Evolutionary conservation across 768 basidiomycete species (phyloP), one percentile per base, ranked within the genome.

Genomic region (Coprinellus micaceus): DNA sequence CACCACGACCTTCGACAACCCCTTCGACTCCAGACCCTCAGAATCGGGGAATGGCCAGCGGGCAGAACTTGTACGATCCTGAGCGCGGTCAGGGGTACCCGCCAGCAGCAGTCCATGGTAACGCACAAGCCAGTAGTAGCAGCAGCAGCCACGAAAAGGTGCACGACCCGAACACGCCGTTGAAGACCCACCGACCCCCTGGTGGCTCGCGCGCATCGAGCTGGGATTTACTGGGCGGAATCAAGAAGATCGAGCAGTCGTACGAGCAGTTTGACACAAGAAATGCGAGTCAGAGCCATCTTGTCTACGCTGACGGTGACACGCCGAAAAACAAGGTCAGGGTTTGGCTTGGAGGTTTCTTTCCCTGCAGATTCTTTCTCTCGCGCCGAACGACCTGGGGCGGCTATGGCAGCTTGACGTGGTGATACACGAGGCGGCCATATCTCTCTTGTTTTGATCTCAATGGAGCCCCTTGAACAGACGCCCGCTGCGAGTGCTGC

Each of bases 221-320:
- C 66, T 84, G 81, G 82, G 81, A 80, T 64, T 36, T 81, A 45
- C 68, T 80, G 17, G 72, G 70, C 53, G 80, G 80, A 37, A 74
- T 80, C 56, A 75, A 71, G 68, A 81, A 74, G 66, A 68, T 81
- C 25, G 84, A 83, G 60, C 73, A 79, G 52, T 73, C 74, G 10
- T 85, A 84, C 60, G 78, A 83, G 63, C 77, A 81, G 60, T 84
- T 84, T 62, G 83, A 84, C 59, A 60, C 81, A 30, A 70, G 80
- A 37, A 76, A 83, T 58, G 78, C 80, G 40, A 79, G 71, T 63
- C 69, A 81, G 61, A 60, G 74, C 24, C 79, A 84, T 58, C 71
- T 85, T 24, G 75, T 70, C 15, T 82, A 80, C 61, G 84, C 84
- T 22, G 81, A 85, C 39, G 84, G 85, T 10, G 85, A 88, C 65